phyloP scores from a whole-genome alignment of 768 basidiomycete genomes.

The Trametes sanguinea region DNA sequence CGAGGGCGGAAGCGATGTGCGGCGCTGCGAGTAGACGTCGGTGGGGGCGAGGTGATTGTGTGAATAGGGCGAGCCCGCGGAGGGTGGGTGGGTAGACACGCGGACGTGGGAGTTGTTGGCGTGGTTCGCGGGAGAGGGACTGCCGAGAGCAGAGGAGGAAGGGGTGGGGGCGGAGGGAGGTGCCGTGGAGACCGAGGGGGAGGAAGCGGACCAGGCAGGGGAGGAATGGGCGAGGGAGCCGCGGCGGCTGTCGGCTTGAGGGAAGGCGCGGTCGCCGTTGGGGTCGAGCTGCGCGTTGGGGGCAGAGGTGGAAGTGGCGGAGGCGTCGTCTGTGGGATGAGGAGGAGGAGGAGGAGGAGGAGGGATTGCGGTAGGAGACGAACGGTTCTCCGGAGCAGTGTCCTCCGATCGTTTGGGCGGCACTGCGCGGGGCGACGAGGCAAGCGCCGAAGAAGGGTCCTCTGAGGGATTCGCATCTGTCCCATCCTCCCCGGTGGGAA shows the following conservation, averaged over 20 bases:
- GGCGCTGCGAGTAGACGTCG: conserved; percentile 20
- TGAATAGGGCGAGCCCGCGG: conserved; percentile 10
- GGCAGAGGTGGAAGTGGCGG: too few relatives aligned
- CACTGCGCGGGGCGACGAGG: conserved; percentile 1
- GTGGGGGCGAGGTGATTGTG: conserved; percentile 21
- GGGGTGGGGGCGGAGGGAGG: conserved; percentile 3
- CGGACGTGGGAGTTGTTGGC: conserved; percentile 15
- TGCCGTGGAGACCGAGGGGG: not conserved
- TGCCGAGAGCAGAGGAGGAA: conserved; percentile 9
- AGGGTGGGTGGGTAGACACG: conserved; percentile 14
- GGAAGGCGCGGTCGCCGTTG: conserved; percentile 3
- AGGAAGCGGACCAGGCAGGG: too few relatives aligned
- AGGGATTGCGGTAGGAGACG: not conserved
- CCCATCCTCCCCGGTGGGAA: conserved; percentile 5
- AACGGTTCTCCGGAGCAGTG: not conserved
- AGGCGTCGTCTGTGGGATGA: too few relatives aligned
- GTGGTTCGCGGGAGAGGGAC: conserved; percentile 8
- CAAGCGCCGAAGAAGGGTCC: conserved; percentile 7
- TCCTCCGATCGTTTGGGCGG: conserved; percentile 6
- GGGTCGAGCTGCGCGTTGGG: conserved; percentile 1
- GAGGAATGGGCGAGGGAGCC: conserved; percentile 9
- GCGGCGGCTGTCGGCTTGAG: conserved; percentile 13
- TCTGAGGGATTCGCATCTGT: conserved; percentile 2
- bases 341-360: not conserved
- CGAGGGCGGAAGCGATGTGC: conserved; percentile 20